Conservation (phyloP, 768 basidiomycete species). For the Russula ochroleuca region DNA sequence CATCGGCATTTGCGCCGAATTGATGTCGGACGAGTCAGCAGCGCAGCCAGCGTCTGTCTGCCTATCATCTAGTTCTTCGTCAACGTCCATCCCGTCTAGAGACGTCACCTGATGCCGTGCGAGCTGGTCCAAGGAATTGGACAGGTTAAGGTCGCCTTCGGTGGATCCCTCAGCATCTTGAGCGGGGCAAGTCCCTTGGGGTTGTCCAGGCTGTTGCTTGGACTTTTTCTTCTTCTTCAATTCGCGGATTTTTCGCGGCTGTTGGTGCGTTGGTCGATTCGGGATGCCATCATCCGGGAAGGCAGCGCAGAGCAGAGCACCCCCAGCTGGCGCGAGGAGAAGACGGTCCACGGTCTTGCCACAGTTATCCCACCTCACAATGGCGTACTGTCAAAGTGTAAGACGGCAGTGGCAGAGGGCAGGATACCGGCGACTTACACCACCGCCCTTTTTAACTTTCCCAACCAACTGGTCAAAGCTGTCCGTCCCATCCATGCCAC, state of each 20-base stretch:
- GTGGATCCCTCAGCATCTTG: too few species aligned
- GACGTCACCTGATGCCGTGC: too few species aligned
- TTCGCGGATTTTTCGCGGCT: not conserved
- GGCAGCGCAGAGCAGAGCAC: conserved; percentile 2
- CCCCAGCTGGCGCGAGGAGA: conserved; percentile 5
- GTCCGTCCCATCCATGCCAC: not conserved
- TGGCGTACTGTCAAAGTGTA: conserved; percentile 3
- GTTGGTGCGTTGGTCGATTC: not conserved
- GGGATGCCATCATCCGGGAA: conserved; percentile 4
- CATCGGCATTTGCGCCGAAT: too few species aligned
- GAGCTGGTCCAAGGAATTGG: too few species aligned
- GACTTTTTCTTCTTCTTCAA: too few species aligned
- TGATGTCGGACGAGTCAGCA: too few species aligned
- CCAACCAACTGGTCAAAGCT: not conserved
- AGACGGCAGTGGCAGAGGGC: not conserved
- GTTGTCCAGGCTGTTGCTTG: too few species aligned
- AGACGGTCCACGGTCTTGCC: not conserved
- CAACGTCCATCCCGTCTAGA: too few species aligned
- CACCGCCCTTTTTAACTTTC: not conserved
- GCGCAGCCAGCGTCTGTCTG: too few species aligned
- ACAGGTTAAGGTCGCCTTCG: too few species aligned
- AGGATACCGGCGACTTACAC: conserved; percentile 3
- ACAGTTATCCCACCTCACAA: not conserved
- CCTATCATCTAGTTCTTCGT: too few species aligned
- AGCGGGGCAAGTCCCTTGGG: too few species aligned